phyloP scores from a whole-genome alignment of 345 rosid genomes.

The Rhodamnia argentea region DNA sequence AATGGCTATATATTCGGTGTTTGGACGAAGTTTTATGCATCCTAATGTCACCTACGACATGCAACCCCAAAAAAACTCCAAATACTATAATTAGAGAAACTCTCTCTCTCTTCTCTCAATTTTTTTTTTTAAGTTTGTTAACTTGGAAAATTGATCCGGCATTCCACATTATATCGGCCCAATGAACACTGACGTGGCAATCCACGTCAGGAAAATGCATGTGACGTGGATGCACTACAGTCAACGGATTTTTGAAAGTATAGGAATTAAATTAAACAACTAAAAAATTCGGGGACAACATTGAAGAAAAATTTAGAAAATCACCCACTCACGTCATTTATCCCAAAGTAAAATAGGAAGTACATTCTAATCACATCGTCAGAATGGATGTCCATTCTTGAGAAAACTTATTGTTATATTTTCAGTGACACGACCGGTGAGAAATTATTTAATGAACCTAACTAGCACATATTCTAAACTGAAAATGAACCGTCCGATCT shows the following conservation, averaged over 20 bases:
- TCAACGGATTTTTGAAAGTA: background rate
- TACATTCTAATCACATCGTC: too few relatives aligned
- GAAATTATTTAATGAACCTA: background rate
- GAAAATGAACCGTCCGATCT: background rate
- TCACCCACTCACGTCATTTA: fast-evolving
- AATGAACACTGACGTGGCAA: too few relatives aligned
- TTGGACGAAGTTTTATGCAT: background rate
- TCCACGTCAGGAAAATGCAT: background rate
- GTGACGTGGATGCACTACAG: background rate
- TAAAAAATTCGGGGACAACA: background rate
- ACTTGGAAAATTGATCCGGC: fast-evolving
- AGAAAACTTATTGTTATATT: background rate
- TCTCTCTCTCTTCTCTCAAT: too few relatives aligned
- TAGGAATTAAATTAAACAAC: background rate
- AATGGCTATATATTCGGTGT: background rate
- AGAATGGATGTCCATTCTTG: background rate
- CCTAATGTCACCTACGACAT: background rate
- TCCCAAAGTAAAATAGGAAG: background rate
- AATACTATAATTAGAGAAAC: background rate
- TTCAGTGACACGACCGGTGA: background rate
- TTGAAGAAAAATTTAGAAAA: background rate
- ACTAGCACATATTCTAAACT: background rate
- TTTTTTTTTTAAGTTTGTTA: too few relatives aligned
- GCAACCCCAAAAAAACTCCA: background rate
- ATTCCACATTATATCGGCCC: background rate